These are phyloP conservation scores for Naumovozyma baii DNA, from an alignment of 805 yeast species.

Conservation along the genomic window DNA sequence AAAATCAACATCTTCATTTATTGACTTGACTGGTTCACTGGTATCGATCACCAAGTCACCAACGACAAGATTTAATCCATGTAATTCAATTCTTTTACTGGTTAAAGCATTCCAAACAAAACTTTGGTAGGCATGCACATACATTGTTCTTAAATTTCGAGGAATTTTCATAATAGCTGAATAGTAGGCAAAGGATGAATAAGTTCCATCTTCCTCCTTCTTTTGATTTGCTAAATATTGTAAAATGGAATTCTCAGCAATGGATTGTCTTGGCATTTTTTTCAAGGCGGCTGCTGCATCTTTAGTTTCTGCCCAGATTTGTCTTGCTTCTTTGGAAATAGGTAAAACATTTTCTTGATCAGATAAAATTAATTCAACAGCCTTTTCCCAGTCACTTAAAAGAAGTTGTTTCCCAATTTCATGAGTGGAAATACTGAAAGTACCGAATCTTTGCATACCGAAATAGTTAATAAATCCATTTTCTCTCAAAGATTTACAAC, in stretches of 20 bases:
- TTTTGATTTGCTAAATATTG: constrained; percentile 46
- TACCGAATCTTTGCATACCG: constrained; percentile 98
- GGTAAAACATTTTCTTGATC: constrained; percentile 82
- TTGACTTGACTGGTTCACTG: constrained; percentile 9
- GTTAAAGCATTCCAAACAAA: constrained; percentile 89
- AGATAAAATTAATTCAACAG: constrained; percentile 66
- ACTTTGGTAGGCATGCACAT: constrained; percentile 95
- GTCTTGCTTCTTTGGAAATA: constrained; percentile 74
- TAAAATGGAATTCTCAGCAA: constrained; percentile 74
- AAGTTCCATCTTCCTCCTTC: constrained; percentile 39
- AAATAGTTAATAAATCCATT: constrained; percentile 86
- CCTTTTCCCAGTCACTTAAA: constrained; percentile 66
- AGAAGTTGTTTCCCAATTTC: constrained; percentile 66
- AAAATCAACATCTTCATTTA: constrained; percentile 23
- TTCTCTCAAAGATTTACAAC: constrained; percentile 48
- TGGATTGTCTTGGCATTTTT: constrained; percentile 78
- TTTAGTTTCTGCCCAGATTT: constrained; percentile 64
- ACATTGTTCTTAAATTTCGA: constrained; percentile 84
- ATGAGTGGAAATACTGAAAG: constrained; percentile 89
- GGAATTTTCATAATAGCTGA: constrained; percentile 84
- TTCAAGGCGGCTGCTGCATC: constrained; percentile 58
- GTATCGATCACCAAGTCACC: constrained; percentile 65
- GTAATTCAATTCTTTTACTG: constrained; percentile 59
- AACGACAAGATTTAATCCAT: constrained; percentile 58
- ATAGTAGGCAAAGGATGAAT: constrained; percentile 48